Percentiles rank a stretch among this genome's conserved stretches.
Conservation (phyloP, 345 rosid genomes). For the Lepidium aucheri region DNA sequence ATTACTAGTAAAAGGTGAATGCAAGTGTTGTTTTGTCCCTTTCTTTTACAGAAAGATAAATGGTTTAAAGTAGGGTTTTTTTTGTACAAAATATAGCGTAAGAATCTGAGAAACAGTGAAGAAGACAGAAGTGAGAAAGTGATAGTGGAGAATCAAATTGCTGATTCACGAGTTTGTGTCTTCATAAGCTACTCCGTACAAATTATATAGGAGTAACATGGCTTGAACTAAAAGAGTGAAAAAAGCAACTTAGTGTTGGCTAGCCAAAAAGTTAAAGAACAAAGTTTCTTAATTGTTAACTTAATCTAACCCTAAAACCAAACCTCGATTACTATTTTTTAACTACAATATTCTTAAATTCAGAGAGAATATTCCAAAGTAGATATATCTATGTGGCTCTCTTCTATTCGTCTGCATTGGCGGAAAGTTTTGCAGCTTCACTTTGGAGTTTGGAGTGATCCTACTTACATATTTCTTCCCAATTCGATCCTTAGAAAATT, state of each 20-base stretch:
- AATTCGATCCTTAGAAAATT: not conserved
- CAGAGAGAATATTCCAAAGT: conserved; percentile 19
- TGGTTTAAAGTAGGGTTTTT: conserved; percentile 9
- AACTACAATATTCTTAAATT: conserved; percentile 3
- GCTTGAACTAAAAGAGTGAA: conserved; percentile 16
- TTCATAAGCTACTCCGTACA: conserved; percentile 30
- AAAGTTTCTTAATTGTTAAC: conserved; percentile 20
- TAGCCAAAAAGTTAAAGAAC: conserved; percentile 20
- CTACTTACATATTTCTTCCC: not conserved
- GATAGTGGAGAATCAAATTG: conserved; percentile 30
- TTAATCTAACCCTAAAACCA: conserved; percentile 4
- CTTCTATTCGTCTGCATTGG: not conserved
- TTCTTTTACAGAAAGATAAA: conserved; percentile 19
- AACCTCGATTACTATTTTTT: conserved; percentile 25
- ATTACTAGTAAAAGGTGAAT: conserved; percentile 19
- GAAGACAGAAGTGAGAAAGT: conserved; percentile 6
- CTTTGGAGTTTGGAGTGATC: not conserved
- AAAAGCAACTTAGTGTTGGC: conserved; percentile 28
- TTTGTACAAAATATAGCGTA: conserved; percentile 9
- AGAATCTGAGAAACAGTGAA: conserved; percentile 26
- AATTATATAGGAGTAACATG: conserved; percentile 24
- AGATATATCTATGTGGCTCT: conserved; percentile 12
- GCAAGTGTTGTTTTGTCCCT: conserved; percentile 26
- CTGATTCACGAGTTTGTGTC: conserved; percentile 24
- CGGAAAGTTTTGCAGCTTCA: not conserved